Evolutionary conservation across 306 rosid species (phyloP).

Genomic region (Gleditsia sinensis): DNA sequence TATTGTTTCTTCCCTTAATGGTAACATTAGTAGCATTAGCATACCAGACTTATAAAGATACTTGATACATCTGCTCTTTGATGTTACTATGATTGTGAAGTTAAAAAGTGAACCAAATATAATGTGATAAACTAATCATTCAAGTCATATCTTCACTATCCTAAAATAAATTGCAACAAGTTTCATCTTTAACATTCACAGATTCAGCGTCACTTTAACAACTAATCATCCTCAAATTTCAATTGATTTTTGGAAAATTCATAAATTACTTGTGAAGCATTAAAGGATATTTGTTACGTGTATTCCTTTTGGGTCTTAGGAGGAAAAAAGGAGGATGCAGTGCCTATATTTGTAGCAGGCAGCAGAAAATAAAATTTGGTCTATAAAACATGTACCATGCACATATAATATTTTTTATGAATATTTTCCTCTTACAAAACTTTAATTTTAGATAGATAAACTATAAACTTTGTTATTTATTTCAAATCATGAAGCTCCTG

Average conservation of each 20-base stretch:
- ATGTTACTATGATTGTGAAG: not conserved
- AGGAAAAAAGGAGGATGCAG: not conserved
- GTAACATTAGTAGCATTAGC: not conserved
- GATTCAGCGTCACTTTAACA: not conserved
- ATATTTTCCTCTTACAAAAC: not conserved
- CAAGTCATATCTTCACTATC: slow-evolving; percentile 7
- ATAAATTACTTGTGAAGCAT: not conserved
- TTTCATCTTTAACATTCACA: not conserved
- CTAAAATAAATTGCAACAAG: not conserved
- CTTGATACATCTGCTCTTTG: not conserved
- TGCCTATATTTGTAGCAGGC: not conserved
- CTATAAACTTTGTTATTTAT: not conserved
- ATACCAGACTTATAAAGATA: slow-evolving; percentile 2
- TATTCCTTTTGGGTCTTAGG: not conserved
- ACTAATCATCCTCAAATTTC: not conserved
- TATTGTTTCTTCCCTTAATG: slow-evolving; percentile 12
- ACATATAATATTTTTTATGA: not conserved
- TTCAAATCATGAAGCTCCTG: not conserved
- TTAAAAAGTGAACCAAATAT: slow-evolving; percentile 9
- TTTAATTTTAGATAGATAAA: not conserved
- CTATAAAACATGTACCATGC: not conserved
- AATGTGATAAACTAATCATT: slow-evolving; percentile 14
- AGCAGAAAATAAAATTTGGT: not conserved
- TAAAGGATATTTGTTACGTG: not conserved
- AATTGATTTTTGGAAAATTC: not conserved